Evolutionary conservation across 2,329 filamentous ascomycete species (phyloP).

Genomic region (Cercospora nicotianae): DNA sequence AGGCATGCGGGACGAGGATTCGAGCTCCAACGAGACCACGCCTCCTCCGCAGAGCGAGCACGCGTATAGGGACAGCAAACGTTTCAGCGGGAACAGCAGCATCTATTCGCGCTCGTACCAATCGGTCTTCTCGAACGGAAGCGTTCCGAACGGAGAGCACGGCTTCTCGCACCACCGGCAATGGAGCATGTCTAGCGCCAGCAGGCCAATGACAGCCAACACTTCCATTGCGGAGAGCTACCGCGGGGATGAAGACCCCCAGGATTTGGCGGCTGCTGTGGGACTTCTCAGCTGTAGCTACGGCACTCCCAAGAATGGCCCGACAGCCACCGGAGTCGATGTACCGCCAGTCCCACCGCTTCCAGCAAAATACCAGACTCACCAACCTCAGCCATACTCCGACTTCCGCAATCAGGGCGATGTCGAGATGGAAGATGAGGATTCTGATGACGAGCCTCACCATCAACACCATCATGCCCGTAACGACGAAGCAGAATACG

Average conservation of each 20-base stretch:
- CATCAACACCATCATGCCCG: conserved; percentile 44
- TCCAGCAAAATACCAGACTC: conserved; percentile 69
- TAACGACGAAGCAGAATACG: conserved; percentile 85
- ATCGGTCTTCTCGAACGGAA: conserved; percentile 60
- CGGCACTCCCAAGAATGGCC: conserved; percentile 69
- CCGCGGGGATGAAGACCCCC: conserved; percentile 76
- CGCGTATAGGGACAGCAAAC: conserved; percentile 48
- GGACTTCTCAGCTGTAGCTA: conserved; percentile 90
- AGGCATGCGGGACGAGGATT: conserved; percentile 68
- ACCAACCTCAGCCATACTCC: conserved; percentile 53
- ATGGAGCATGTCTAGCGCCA: conserved; percentile 67
- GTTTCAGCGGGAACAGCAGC: conserved; percentile 51
- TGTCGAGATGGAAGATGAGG: conserved; percentile 55
- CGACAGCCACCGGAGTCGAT: conserved; percentile 65
- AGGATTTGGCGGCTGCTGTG: conserved; percentile 84
- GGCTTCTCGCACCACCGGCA: conserved; percentile 64
- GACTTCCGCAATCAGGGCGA: conserved; percentile 39
- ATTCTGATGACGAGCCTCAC: conserved; percentile 41
- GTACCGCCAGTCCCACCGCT: conserved; percentile 86
- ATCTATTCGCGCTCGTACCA: conserved; percentile 75
- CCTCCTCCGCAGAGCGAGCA: conserved; percentile 77
- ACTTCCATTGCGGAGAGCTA: conserved; percentile 63
- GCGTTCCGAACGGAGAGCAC: conserved; percentile 56
- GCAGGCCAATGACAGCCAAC: conserved; percentile 71
- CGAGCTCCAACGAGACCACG: conserved; percentile 88